Evolutionary conservation across 139 green algal genomes (phyloP).

Genomic region (Coelastrella sp.): DNA sequence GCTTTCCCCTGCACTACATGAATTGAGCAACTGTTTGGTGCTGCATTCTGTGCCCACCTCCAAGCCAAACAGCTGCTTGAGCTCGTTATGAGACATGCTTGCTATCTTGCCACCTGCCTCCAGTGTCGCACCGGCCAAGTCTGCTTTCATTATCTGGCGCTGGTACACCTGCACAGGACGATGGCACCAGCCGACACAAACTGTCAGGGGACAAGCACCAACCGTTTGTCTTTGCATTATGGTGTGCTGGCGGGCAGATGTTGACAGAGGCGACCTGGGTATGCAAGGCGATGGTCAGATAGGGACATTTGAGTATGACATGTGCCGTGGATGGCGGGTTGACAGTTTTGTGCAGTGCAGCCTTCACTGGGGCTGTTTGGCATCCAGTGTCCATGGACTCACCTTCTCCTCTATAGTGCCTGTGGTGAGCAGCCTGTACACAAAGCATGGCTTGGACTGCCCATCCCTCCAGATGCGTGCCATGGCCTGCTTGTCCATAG

Average conservation of each 20-base stretch:
- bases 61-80: constrained; percentile 41
- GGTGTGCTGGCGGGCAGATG: no score
- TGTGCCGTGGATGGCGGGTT: not conserved
- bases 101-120: not conserved
- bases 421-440: constrained; percentile 86
- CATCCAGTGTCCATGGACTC: not conserved
- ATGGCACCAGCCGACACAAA: not conserved
- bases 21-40: constrained; percentile 33
- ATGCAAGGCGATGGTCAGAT: no score
- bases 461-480: constrained; percentile 89
- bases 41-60: not conserved
- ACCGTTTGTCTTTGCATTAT: no score
- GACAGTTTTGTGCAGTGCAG: not conserved
- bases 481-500: constrained; percentile 82
- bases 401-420: constrained; percentile 91
- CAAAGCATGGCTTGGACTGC: constrained; percentile 77
- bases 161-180: constrained; percentile 77
- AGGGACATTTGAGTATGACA: no score
- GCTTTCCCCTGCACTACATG: constrained; percentile 13
- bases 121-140: constrained; percentile 41
- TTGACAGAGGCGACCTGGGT: no score
- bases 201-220: no score
- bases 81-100: constrained; percentile 39
- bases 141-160: constrained; percentile 69
- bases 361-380: not conserved